phyloP scores from a whole-genome alignment of 2,329 filamentous ascomycete species.

The Thelonectria rubi region DNA sequence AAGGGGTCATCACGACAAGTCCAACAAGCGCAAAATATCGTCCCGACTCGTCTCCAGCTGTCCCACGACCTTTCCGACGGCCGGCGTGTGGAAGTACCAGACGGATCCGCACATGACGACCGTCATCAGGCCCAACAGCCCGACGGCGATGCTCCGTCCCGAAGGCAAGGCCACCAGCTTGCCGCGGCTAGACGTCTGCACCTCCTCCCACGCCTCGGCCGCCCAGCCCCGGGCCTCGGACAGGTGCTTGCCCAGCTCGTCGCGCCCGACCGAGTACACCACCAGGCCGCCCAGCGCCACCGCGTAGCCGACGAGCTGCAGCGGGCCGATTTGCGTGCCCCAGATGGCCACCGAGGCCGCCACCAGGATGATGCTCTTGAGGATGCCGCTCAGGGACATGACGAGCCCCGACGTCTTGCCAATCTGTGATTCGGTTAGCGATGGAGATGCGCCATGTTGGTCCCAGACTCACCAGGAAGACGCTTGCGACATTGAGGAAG shows the following conservation, averaged over 20 bases:
- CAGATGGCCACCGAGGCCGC: conserved; percentile 80
- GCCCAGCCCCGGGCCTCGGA: conserved; percentile 38
- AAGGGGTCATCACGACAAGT: conserved; percentile 14
- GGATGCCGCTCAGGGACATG: conserved; percentile 84
- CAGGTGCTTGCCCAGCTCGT: conserved; percentile 44
- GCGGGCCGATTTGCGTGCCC: conserved; percentile 72
- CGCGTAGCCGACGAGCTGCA: conserved; percentile 81
- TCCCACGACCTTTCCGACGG: conserved; percentile 5
- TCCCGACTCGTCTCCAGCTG: conserved; percentile 2
- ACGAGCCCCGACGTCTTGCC: conserved; percentile 88
- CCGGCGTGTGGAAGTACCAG: conserved; percentile 11
- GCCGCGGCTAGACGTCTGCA: conserved; percentile 26
- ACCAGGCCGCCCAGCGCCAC: conserved; percentile 67
- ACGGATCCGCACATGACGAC: conserved; percentile 8
- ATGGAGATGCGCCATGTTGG: not conserved
- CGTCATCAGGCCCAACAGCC: conserved; percentile 39
- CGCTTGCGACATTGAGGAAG: conserved; percentile 17
- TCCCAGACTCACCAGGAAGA: conserved; percentile 10
- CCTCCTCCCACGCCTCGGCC: conserved; percentile 32
- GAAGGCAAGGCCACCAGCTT: conserved; percentile 30
- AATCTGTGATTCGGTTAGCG: conserved; percentile 63
- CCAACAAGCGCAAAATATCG: conserved; percentile 12
- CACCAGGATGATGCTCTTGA: conserved; percentile 89
- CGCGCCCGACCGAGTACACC: conserved; percentile 58
- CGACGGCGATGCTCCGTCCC: conserved; percentile 35